Conservation (phyloP, 495 filamentous ascomycete genomes). For the Cenococcum geophilum region DNA sequence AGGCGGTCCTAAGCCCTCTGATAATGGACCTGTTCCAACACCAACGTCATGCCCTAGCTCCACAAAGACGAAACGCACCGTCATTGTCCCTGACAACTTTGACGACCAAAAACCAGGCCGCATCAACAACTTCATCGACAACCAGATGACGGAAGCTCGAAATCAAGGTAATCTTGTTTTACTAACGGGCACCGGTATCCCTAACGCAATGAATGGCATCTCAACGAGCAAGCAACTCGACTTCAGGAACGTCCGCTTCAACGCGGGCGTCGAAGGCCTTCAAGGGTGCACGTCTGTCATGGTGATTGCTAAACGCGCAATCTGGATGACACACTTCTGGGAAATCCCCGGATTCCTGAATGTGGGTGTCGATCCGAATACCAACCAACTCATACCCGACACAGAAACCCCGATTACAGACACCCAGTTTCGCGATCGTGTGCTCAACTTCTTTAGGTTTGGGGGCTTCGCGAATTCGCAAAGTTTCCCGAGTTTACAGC, state of each 20-base stretch:
- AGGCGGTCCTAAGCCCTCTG: not conserved
- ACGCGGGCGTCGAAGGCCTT: not conserved
- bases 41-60: not conserved
- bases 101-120: not conserved
- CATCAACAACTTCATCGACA: not conserved
- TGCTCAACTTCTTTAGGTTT: not conserved
- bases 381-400: not conserved
- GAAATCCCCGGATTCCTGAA: not conserved
- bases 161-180: not conserved
- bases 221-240: not conserved
- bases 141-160: not conserved
- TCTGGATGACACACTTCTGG: not conserved
- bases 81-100: not conserved
- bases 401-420: not conserved
- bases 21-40: not conserved
- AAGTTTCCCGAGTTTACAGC: not conserved
- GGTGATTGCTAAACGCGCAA: not conserved
- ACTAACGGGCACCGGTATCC: not conserved
- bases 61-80: not conserved
- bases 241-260: not conserved
- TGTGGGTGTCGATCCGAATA: not conserved
- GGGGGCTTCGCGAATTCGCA: not conserved
- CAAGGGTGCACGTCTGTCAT: not conserved
- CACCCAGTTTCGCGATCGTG: not conserved
- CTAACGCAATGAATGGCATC: not conserved